These are phyloP conservation scores for Kuraishia borneana DNA, from an alignment of 805 yeast species.

Conservation along the genomic window DNA sequence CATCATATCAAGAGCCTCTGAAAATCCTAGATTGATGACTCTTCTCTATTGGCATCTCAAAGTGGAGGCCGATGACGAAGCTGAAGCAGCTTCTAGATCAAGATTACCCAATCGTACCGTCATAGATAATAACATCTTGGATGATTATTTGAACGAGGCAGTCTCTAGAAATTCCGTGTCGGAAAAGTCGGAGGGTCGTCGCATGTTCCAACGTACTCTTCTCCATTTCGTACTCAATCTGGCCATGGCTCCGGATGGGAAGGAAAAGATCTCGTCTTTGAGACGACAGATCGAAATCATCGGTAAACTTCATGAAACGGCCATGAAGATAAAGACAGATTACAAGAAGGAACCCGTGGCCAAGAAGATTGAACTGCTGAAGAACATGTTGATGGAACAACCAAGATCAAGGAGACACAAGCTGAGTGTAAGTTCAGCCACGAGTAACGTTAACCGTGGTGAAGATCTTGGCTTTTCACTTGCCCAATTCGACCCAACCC, in stretches of 20 bases:
- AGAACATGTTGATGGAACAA: conserved; percentile 42
- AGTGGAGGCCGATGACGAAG: conserved; percentile 71
- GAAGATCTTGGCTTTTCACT: conserved; percentile 3
- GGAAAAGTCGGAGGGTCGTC: neutral
- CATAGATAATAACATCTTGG: neutral
- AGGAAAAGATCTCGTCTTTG: conserved; percentile 15
- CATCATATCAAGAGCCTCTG: conserved; percentile 58
- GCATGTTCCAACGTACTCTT: conserved; percentile 15
- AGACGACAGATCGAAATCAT: conserved; percentile 58
- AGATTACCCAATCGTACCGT: neutral
- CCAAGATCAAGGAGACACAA: conserved; percentile 22
- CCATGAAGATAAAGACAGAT: conserved; percentile 47
- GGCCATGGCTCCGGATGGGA: conserved; percentile 13
- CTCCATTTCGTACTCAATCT: conserved; percentile 16
- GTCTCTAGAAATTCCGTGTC: neutral
- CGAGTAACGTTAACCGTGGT: neutral
- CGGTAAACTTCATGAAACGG: conserved; percentile 49
- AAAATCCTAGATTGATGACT: conserved; percentile 61
- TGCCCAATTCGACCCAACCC: conserved; percentile 38
- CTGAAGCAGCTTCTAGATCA: neutral
- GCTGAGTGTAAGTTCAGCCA: neutral
- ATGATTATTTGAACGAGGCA: neutral
- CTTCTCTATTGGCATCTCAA: conserved; percentile 86
- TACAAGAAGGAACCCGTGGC: conserved; percentile 63
- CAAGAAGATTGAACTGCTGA: conserved; percentile 59